Evolutionary conservation across 2,329 filamentous ascomycete species (phyloP), one percentile per base, ranked within the genome.

Genomic region (Aspergillus ochraceus): DNA sequence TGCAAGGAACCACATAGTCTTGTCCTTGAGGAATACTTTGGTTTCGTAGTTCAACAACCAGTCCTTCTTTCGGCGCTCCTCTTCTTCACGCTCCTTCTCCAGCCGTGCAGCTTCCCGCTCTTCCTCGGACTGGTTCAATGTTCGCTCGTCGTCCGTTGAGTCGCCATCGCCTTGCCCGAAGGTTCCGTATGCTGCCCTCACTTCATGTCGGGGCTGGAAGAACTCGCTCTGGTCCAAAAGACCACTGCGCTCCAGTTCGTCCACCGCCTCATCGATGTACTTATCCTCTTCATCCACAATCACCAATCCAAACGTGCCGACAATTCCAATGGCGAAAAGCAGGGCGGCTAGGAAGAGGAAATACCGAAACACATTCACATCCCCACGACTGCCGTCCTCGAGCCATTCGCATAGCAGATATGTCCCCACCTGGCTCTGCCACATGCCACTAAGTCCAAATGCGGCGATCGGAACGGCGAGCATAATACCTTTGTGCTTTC

Each of bases 1-100:
- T 0, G 94, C 92, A 66, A 99, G 89, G 72, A 88, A 90, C 94
- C 94, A 99, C 94, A 98, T 98, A 12, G 92, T 97, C 61, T 85
- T 88, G 67, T 99, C 95, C 24, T 86, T 83, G 10, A 99, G 82
- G 74, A 98, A 99, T 3, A 87, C 83, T 12, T 88, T 83, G 0
- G 95, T 98, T 74, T 97, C 94, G 49, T 91, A 91, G 69, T 98
- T 98, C 66, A 98, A 84, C 4, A 97, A 83, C 88, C 90, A 95
- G 17, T 88, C 88, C 82, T 97, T 97, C 81, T 94, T 96, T 63
- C 87, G 81, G 45, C 83, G 77, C 66, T 86, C 83, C 64, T 86
- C 81, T 57, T 83, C 79, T 30, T 80, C 78, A 39, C 78, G 75
- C 74, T 79, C 68, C 74, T 78, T 81, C 54, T 80, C 71, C 19